phyloP scores from a whole-genome alignment of 208 protist species.

The Acanthamoeba healyi region DNA sequence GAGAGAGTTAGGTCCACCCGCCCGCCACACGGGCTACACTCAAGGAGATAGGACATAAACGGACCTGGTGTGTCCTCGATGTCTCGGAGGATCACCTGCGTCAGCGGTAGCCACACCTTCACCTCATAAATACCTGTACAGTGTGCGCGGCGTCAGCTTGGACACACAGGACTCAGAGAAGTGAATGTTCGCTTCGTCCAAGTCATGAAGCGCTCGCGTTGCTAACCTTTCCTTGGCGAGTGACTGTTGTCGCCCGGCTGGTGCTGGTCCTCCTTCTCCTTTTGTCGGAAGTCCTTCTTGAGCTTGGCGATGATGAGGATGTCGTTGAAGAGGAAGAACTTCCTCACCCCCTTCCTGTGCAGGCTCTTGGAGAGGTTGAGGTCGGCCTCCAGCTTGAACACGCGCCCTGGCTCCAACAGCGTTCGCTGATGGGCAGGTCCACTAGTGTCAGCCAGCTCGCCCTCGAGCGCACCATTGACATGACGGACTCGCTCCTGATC shows the following conservation, averaged over 20 bases:
- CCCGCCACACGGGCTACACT: not conserved
- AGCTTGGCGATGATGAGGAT: conserved; percentile 50
- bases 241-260: not conserved
- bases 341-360: conserved; percentile 21
- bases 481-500: not conserved
- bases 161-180: not conserved
- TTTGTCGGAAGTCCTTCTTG: conserved; percentile 9
- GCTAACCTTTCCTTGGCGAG: conserved; percentile 2
- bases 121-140: conserved; percentile 58
- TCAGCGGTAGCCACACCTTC: conserved; percentile 46
- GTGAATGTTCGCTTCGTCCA: not conserved
- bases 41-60: not conserved
- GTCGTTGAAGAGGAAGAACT: conserved; percentile 65
- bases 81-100: not conserved
- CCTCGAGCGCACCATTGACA: not conserved
- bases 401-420: conserved; percentile 13
- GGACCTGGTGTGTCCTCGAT: conserved; percentile 56
- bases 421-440: not conserved
- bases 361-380: conserved; percentile 40
- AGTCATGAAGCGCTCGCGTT: not conserved
- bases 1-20: not conserved
- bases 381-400: conserved; percentile 56
- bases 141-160: not conserved
- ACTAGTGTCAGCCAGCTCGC: not conserved
- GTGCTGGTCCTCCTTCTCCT: conserved; percentile 4